Evolutionary conservation across 495 filamentous ascomycete species (phyloP).

Genomic region (Talaromyces trachyspermus): DNA sequence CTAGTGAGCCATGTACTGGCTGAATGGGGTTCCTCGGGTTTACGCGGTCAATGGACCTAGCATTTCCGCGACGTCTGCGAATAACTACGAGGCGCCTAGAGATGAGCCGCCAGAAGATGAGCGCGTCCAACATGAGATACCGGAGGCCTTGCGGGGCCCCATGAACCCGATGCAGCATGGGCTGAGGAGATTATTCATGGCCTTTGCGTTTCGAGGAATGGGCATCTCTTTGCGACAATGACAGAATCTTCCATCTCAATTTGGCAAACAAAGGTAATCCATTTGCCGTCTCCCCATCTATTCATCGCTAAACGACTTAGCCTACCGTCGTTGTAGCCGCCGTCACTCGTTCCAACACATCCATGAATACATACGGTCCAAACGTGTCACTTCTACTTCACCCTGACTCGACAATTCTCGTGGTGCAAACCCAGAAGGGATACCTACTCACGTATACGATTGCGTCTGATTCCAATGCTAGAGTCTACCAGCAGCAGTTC

Average conservation of each 20-base stretch:
- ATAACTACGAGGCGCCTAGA: slow-evolving; percentile 23
- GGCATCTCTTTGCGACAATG: slow-evolving; percentile 83
- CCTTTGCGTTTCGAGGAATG: slow-evolving; percentile 70
- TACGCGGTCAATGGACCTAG: slow-evolving; percentile 66
- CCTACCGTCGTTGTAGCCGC: slow-evolving; percentile 83
- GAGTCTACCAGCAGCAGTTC: slow-evolving; percentile 79
- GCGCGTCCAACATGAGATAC: neutral
- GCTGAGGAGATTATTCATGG: slow-evolving; percentile 59
- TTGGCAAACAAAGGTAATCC: slow-evolving; percentile 90
- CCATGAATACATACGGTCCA: slow-evolving; percentile 73
- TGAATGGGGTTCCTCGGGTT: slow-evolving; percentile 80
- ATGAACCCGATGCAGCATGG: slow-evolving; percentile 23
- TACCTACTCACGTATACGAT: slow-evolving; percentile 93
- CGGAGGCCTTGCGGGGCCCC: slow-evolving; percentile 1
- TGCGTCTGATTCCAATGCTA: slow-evolving; percentile 70
- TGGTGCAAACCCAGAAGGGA: slow-evolving; percentile 81
- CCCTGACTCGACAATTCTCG: slow-evolving; percentile 84
- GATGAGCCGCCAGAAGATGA: neutral
- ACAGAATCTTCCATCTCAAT: slow-evolving; percentile 74
- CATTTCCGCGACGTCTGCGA: slow-evolving; percentile 28
- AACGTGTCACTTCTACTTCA: slow-evolving; percentile 80
- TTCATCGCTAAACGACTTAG: slow-evolving; percentile 42
- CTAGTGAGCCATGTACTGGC: slow-evolving; percentile 85
- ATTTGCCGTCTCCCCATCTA: no score
- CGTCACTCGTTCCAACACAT: slow-evolving; percentile 70